These are phyloP conservation scores for Priceomyces medius DNA, from an alignment of 805 yeast genomes.

Conservation along the genomic window DNA sequence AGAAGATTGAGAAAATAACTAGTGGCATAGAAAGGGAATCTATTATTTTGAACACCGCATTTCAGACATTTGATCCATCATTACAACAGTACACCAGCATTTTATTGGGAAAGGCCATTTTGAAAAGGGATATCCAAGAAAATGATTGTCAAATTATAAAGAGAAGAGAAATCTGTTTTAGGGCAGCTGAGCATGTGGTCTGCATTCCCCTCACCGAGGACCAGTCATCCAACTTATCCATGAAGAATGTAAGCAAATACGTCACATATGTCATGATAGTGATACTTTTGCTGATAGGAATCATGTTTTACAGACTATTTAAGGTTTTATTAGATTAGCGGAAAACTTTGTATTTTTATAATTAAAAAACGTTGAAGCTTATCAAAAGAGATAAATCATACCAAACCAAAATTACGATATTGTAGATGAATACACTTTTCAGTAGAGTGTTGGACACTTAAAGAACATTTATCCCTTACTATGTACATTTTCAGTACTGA, in stretches of 20 bases:
- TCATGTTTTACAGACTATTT: constrained; percentile 29
- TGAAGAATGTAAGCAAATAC: constrained; percentile 24
- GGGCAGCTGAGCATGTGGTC: constrained; percentile 43
- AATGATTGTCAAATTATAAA: constrained; percentile 33
- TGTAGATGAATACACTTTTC: too few species aligned
- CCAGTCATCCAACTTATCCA: constrained; percentile 19
- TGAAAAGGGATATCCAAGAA: constrained; percentile 30
- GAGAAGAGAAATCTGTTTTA: constrained; percentile 39
- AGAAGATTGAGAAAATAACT: constrained; percentile 38
- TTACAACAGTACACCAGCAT: constrained; percentile 36
- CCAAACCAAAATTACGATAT: too few species aligned
- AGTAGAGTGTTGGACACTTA: too few species aligned
- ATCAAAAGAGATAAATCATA: too few species aligned
- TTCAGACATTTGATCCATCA: constrained; percentile 32
- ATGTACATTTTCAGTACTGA: too few species aligned
- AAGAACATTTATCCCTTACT: too few species aligned
- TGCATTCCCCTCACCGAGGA: constrained; percentile 41
- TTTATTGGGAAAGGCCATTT: constrained; percentile 40
- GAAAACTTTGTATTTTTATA: background rate
- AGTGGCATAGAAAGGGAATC: constrained; percentile 37
- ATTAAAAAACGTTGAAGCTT: too few species aligned
- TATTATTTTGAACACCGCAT: constrained; percentile 26
- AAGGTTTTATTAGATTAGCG: constrained; percentile 15
- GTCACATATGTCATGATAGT: constrained; percentile 22
- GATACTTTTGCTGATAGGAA: constrained; percentile 21